Base-by-base conservation (phyloP, 2,329 filamentous ascomycete species). In the Aspergillus proliferans region DNA sequence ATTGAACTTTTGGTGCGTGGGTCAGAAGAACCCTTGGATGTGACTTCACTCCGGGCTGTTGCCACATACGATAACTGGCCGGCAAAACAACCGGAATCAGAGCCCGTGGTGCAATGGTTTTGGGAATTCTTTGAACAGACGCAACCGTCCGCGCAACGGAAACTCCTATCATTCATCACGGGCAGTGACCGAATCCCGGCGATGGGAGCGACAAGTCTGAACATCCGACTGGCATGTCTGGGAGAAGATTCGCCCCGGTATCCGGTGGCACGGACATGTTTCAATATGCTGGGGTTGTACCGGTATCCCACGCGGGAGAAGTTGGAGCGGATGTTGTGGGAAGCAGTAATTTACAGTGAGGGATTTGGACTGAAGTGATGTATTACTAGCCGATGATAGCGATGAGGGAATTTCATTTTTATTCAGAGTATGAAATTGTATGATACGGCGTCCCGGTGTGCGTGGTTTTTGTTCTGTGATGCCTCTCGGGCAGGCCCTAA, bases 181-280 rank as follows among this genome's bases (percentile, higher is more conserved):
- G 89, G 90, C 9, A 93, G 87, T 57, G 91, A 95, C 66, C 82
- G 91, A 19, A 91, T 95, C 48, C 91, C 91, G 0, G 90, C 91
- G 4, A 90, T 88, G 73, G 91, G 91, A 1, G 84, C 89, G 3
- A 84, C 88, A 6, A 89, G 85, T 55, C 74, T 95, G 46, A 79
- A 84, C 6, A 87, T 96, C 54, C 84, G 85, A 55, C 74, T 95
- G 46, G 79, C 81, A 12, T 91, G 86, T 62, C 76, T 91, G 0
- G 89, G 88, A 0, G 81, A 87, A 39, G 87, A 94, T 60, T 76
- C 77, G 51, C 77, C 81, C 34, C 78, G 90, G 53, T 95, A 86
- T 64, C 91, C 91, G 1, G 86, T 88, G 18, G 91, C 91, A 15
- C 80, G 90, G 61, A 96, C 91, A 6, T 96, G 91, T 67, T 96